Evolutionary conservation across 345 rosid species (phyloP).

Genomic region (Arabidopsis thaliana): DNA sequence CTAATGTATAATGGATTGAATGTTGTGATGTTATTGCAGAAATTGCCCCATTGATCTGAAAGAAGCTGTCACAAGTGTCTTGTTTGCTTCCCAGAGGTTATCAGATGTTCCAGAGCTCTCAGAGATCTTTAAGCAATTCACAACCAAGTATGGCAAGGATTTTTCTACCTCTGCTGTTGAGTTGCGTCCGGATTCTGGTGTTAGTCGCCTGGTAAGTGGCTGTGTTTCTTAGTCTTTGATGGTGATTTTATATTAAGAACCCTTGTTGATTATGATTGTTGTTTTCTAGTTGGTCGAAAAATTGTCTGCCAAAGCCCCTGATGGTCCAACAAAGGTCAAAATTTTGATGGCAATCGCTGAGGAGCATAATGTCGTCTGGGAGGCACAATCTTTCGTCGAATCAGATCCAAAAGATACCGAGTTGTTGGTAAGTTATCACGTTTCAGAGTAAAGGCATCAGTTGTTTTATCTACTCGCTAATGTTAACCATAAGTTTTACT

Average conservation of each 20-base stretch:
- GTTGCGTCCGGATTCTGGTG: conserved; percentile 93
- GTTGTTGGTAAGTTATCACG: conserved; percentile 38
- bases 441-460: background rate
- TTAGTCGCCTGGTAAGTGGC: conserved; percentile 75
- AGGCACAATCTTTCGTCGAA: conserved; percentile 68
- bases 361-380: conserved; percentile 82
- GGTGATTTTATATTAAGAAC: background rate
- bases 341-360: conserved; percentile 75
- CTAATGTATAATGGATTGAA: conserved; percentile 16
- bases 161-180: conserved; percentile 74
- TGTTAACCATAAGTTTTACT: background rate
- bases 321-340: conserved; percentile 81
- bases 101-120: conserved; percentile 83
- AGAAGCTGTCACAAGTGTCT: conserved; percentile 74
- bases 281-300: conserved; percentile 73
- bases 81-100: conserved; percentile 89
- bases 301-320: conserved; percentile 79
- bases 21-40: conserved; percentile 44
- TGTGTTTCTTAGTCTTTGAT: background rate
- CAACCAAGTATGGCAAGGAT: conserved; percentile 87
- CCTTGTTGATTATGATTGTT: conserved; percentile 4
- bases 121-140: conserved; percentile 72
- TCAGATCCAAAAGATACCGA: conserved; percentile 59
- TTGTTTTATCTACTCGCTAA: background rate
- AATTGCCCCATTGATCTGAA: conserved; percentile 83